Conservation (phyloP, 139 green algal genomes). For the Tetradesmus lagerheimii region DNA sequence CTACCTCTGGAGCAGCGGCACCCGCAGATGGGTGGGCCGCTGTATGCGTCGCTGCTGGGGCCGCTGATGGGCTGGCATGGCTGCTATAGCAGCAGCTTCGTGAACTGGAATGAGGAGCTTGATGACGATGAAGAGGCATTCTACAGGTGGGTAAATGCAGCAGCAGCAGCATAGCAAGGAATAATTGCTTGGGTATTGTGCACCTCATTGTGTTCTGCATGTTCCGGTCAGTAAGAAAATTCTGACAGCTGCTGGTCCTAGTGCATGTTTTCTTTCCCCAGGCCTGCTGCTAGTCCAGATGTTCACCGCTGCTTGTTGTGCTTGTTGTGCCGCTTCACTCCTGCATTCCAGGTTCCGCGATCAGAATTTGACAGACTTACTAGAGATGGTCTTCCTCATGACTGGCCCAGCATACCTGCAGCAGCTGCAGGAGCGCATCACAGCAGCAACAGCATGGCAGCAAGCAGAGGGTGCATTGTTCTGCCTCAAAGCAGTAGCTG, state of each 20-base stretch:
- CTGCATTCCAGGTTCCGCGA: constrained; percentile 55
- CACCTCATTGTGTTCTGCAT: too few relatives aligned
- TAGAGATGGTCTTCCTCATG: constrained; percentile 59
- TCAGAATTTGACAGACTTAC: constrained; percentile 46
- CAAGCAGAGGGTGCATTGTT: constrained; percentile 71
- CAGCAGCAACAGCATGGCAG: constrained; percentile 62
- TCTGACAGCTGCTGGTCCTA: too few relatives aligned
- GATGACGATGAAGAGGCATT: constrained; percentile 78
- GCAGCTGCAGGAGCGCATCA: constrained; percentile 41
- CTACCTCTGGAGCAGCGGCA: constrained; percentile 61
- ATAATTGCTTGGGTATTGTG: too few relatives aligned
- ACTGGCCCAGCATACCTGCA: constrained; percentile 58
- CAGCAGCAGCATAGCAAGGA: neutral
- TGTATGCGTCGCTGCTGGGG: constrained; percentile 61
- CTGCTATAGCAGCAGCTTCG: constrained; percentile 62
- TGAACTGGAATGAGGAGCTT: constrained; percentile 54
- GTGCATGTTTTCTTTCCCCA: neutral
- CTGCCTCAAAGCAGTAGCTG: constrained; percentile 50
- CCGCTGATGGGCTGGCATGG: constrained; percentile 54
- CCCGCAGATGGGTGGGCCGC: constrained; percentile 48
- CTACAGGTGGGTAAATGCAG: constrained; percentile 38
- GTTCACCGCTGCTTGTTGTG: neutral
- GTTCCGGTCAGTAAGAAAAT: too few relatives aligned
- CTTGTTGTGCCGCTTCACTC: neutral
- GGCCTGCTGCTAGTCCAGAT: neutral